Evolutionary conservation across 768 basidiomycete genomes (phyloP).

Genomic region (Lactarius deliciosus): DNA sequence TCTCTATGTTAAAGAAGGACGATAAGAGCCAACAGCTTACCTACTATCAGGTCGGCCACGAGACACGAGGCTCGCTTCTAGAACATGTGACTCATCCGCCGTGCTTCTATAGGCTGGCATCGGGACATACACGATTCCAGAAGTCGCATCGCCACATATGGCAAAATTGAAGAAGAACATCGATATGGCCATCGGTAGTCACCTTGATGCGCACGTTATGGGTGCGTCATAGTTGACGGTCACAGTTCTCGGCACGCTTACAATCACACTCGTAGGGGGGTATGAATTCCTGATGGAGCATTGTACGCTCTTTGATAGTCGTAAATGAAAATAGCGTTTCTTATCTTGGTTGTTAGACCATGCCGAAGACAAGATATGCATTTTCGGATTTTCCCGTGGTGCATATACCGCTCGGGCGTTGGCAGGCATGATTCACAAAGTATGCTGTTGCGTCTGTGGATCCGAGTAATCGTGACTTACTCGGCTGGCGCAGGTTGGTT

Average conservation of each 20-base stretch:
- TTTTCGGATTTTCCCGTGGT: slow-evolving; percentile 81
- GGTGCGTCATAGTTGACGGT: slow-evolving; percentile 39
- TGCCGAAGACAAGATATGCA: slow-evolving; percentile 69
- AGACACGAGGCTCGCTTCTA: slow-evolving; percentile 2
- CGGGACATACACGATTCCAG: slow-evolving; percentile 65
- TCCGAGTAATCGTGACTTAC: neutral
- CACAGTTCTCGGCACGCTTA: neutral
- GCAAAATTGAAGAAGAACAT: slow-evolving; percentile 54
- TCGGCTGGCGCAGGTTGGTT: slow-evolving; percentile 51
- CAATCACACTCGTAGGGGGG: slow-evolving; percentile 45
- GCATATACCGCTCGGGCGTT: slow-evolving; percentile 69
- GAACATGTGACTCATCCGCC: neutral
- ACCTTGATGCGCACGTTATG: slow-evolving; percentile 71
- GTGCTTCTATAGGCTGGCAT: slow-evolving; percentile 55
- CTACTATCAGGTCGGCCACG: slow-evolving; percentile 61
- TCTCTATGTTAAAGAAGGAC: slow-evolving; percentile 70
- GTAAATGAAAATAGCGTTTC: neutral
- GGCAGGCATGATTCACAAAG: slow-evolving; percentile 75
- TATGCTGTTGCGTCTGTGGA: slow-evolving; percentile 29
- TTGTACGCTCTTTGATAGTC: slow-evolving; percentile 41
- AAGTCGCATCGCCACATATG: slow-evolving; percentile 58
- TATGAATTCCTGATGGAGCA: slow-evolving; percentile 82
- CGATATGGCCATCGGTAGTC: slow-evolving; percentile 59
- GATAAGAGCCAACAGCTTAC: slow-evolving; percentile 60
- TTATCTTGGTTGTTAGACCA: slow-evolving; percentile 44